phyloP scores from a whole-genome alignment of 495 filamentous ascomycete genomes.

The Patellaria atrata region DNA sequence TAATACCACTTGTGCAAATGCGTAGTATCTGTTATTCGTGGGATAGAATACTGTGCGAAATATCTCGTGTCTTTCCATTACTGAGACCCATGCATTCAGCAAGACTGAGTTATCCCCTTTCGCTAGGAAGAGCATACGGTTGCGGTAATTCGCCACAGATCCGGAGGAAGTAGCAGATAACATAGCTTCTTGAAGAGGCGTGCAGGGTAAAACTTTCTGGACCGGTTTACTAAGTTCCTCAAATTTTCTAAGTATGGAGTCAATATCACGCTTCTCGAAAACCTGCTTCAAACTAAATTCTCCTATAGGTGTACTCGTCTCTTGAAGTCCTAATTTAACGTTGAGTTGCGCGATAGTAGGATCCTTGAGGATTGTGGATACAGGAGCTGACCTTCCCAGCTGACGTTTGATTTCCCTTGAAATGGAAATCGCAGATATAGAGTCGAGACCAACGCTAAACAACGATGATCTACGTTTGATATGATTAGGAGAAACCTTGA shows the following conservation, averaged over 20 bases:
- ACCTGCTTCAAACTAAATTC: neutral
- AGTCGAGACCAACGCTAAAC: conserved; percentile 59
- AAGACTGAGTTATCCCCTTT: conserved; percentile 29
- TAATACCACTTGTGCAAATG: conserved; percentile 47
- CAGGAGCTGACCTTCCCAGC: conserved; percentile 33
- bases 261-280: neutral
- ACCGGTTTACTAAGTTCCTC: conserved; percentile 25
- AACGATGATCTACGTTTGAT: conserved; percentile 39
- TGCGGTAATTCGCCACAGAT: conserved; percentile 34
- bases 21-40: conserved; percentile 34
- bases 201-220: conserved; percentile 54
- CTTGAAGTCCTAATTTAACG: conserved; percentile 16
- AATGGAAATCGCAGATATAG: conserved; percentile 61
- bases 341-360: conserved; percentile 43
- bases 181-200: conserved; percentile 72
- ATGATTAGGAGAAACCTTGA: conserved; percentile 28
- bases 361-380: conserved; percentile 50
- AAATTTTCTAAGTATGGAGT: conserved; percentile 16
- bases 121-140: conserved; percentile 38
- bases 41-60: conserved; percentile 46
- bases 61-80: conserved; percentile 45
- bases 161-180: conserved; percentile 36
- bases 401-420: conserved; percentile 35
- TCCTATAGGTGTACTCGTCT: neutral
- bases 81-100: conserved; percentile 33